Percentiles rank a stretch among this genome's conserved stretches.
Conservation (phyloP, 2,329 filamentous ascomycete species). For the Aspergillus tubingensis region DNA sequence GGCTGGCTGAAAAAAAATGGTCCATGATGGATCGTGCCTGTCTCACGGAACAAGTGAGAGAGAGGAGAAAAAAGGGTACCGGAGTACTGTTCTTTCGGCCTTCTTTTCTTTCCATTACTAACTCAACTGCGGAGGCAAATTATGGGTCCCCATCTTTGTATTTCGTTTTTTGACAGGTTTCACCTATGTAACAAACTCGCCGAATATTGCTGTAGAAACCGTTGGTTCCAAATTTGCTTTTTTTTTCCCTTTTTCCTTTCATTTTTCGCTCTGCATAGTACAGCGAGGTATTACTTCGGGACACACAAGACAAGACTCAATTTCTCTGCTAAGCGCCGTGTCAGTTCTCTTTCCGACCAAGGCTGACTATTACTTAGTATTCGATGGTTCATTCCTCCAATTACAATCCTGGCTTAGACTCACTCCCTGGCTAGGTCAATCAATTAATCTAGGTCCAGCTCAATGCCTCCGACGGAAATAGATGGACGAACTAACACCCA, state of each 20-base stretch:
- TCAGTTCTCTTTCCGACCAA: not conserved
- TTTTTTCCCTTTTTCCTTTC: not conserved
- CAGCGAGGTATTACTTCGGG: no score
- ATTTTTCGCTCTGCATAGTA: not conserved
- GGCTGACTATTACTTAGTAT: not conserved
- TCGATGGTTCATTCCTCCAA: not conserved
- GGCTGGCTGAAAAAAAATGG: slow-evolving; percentile 23
- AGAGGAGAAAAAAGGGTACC: no score
- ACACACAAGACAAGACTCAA: no score
- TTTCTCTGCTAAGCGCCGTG: not conserved
- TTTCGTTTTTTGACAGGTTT: slow-evolving; percentile 20
- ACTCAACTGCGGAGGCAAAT: slow-evolving; percentile 1
- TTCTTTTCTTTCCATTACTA: slow-evolving; percentile 12
- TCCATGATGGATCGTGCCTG: slow-evolving; percentile 24
- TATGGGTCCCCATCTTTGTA: slow-evolving; percentile 1
- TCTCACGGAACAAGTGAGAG: slow-evolving; percentile 17
- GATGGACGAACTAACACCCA: not conserved
- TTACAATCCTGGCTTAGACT: not conserved
- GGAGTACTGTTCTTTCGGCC: not conserved
- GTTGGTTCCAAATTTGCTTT: not conserved
- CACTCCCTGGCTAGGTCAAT: not conserved
- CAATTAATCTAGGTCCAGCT: not conserved
- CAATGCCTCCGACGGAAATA: not conserved
- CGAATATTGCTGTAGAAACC: slow-evolving; percentile 13
- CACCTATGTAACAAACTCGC: slow-evolving; percentile 13